Base-by-base conservation (phyloP, 2,329 filamentous ascomycete species). In the Daldinia sp. region DNA sequence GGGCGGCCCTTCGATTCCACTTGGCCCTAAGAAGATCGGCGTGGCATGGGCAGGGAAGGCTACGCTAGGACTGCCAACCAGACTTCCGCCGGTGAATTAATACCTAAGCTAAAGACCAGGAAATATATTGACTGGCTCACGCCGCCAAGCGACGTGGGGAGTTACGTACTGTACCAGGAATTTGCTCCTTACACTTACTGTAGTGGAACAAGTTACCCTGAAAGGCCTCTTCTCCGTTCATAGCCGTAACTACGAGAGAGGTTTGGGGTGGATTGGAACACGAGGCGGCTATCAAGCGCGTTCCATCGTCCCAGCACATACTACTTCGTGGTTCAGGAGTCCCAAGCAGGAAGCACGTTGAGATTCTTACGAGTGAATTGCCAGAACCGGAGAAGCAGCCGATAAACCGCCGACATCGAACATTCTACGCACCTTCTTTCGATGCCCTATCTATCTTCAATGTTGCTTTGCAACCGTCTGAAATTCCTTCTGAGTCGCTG, bases 221-320 rank as follows among this genome's bases (percentile, higher is more conserved):
- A 66, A 71, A 56, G 65, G 68, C 51, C 68, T 71, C 68, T 69
- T 56, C 60, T 62, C 69, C 69, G 69, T 63, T 61, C 44, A 65
- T 60, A 42, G 69, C 59, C 62, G 67, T 66, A 71, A 65, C 70
- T 70, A 67, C 69, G 67, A 51, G 64, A 51, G 37, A 44, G 37
- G 33, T 64, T 62, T 65, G 61, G 60, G 63, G 53, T 67, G 65
- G 63, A 53, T 67, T 69, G 64, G 66, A 66, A 71, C 71, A 71
- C 69, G 67, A 73, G 67, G 71, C 71, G 64, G 66, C 71, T 71
- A 63, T 64, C 65, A 65, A 50, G 65, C 65, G 66, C 46, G 66
- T 73, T 68, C 66, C 68, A 68, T 73, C 62, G 71, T 73, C 56
- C 71, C 69, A 73, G 57, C 57, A 51, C 51, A 54, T 51, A 56